Evolutionary conservation across 805 yeast species (phyloP).

Genomic region (Lachancea cidri): DNA sequence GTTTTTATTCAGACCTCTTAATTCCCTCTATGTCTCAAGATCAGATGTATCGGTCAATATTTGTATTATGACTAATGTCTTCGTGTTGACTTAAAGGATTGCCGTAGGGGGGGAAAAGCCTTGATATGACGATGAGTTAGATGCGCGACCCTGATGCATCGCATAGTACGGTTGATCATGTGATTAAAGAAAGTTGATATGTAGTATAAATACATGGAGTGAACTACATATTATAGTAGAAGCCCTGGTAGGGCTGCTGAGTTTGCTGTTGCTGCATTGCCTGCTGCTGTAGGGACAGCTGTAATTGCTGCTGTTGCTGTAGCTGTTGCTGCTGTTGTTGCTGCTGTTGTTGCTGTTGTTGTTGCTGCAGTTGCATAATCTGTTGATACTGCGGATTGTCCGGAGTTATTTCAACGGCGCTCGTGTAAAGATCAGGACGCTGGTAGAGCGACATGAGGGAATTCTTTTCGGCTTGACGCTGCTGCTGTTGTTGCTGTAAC

Average conservation of each 20-base stretch:
- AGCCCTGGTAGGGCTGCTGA: slow-evolving; percentile 7
- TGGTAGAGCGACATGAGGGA: slow-evolving; percentile 26
- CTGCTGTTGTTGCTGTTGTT: slow-evolving; percentile 17
- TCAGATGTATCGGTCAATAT: neutral
- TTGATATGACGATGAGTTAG: neutral
- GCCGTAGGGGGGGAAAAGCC: neutral
- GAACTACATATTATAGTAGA: slow-evolving; percentile 1
- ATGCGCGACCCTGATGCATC: neutral
- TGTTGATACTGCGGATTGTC: slow-evolving; percentile 29
- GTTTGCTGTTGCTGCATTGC: slow-evolving; percentile 11
- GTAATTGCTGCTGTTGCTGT: slow-evolving; percentile 23
- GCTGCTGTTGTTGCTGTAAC: slow-evolving; percentile 11
- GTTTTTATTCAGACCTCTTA: neutral
- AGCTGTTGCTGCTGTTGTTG: slow-evolving; percentile 17
- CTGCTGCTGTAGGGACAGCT: slow-evolving; percentile 11
- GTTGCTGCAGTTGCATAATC: slow-evolving; percentile 23
- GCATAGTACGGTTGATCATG: neutral
- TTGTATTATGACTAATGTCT: neutral
- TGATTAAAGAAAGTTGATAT: neutral
- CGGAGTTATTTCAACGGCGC: slow-evolving; percentile 27
- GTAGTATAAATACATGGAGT: neutral
- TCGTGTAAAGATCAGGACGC: slow-evolving; percentile 26
- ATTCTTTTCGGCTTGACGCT: slow-evolving; percentile 19
- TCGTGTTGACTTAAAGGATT: neutral
- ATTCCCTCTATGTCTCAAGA: neutral